These are phyloP conservation scores for Fraxinus paxiana DNA, from an alignment of 305 asterid genomes.

Conservation along the genomic window DNA sequence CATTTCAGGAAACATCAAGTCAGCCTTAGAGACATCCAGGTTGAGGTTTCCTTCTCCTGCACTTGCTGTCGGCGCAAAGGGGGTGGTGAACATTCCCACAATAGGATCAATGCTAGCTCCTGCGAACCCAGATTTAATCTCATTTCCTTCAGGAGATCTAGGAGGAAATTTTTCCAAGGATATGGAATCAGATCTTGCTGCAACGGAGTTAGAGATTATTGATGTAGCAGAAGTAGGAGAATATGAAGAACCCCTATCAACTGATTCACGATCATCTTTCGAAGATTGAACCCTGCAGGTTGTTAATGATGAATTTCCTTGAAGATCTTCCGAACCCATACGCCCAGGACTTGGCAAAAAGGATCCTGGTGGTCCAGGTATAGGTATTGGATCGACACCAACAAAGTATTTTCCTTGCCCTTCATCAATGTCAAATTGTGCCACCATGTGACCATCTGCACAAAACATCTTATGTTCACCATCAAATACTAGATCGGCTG, in stretches of 20 bases:
- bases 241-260: constrained; percentile 58
- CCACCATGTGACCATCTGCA: constrained; percentile 29
- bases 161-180: constrained; percentile 35
- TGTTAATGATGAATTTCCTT: constrained; percentile 69
- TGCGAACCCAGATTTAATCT: constrained; percentile 23
- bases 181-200: constrained; percentile 47
- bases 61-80: constrained; percentile 23
- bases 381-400: constrained; percentile 80
- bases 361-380: constrained; percentile 96
- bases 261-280: constrained; percentile 56
- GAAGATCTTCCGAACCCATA: constrained; percentile 70
- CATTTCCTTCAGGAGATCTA: constrained; percentile 16
- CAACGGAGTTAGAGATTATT: constrained; percentile 42
- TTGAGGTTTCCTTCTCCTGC: constrained; percentile 26
- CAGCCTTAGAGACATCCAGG: constrained; percentile 30
- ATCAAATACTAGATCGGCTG: constrained; percentile 42
- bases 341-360: constrained; percentile 88
- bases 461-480: constrained; percentile 42
- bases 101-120: constrained; percentile 26
- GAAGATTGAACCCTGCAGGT: constrained; percentile 69
- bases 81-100: constrained; percentile 26
- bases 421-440: constrained; percentile 41
- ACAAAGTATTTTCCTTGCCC: constrained; percentile 55
- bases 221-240: constrained; percentile 72
- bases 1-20: constrained; percentile 24